phyloP scores from a whole-genome alignment of 2,329 filamentous ascomycete species.

The Scedosporium aurantiacum region DNA sequence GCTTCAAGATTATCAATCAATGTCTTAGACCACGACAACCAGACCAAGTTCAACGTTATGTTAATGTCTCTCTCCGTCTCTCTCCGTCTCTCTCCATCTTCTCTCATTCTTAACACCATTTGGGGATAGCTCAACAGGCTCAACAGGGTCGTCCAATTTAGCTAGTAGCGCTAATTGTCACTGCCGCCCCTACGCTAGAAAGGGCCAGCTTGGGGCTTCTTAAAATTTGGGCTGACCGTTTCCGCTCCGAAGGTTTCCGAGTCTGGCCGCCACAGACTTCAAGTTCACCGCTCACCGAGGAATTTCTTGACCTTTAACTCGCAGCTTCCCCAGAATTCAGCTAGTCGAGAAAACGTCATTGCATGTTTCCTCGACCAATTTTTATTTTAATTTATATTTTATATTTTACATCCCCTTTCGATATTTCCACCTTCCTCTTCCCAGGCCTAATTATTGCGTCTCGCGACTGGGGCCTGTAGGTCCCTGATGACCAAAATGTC shows the following conservation, averaged over 20 bases:
- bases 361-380: not conserved
- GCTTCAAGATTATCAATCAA: not conserved
- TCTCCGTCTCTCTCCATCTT: not conserved
- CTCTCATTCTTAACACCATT: not conserved
- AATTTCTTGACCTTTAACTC: not conserved
- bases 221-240: not conserved
- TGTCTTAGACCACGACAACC: not conserved
- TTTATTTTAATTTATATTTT: not conserved
- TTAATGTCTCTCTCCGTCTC: not conserved
- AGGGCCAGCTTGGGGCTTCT: too few species aligned
- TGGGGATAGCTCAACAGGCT: not conserved
- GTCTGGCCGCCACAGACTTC: not conserved
- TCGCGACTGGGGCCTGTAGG: too few species aligned
- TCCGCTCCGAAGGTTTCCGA: not conserved
- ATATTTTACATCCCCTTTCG: too few species aligned
- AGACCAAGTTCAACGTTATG: not conserved
- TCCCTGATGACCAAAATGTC: constrained; percentile 14
- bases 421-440: too few species aligned
- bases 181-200: not conserved
- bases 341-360: constrained; percentile 8
- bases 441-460: too few species aligned
- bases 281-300: not conserved
- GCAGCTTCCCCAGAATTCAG: constrained; percentile 5
- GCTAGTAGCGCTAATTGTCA: not conserved
- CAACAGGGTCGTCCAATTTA: not conserved